phyloP scores from a whole-genome alignment of 495 filamentous ascomycete species.

The Penicillium turbatum region DNA sequence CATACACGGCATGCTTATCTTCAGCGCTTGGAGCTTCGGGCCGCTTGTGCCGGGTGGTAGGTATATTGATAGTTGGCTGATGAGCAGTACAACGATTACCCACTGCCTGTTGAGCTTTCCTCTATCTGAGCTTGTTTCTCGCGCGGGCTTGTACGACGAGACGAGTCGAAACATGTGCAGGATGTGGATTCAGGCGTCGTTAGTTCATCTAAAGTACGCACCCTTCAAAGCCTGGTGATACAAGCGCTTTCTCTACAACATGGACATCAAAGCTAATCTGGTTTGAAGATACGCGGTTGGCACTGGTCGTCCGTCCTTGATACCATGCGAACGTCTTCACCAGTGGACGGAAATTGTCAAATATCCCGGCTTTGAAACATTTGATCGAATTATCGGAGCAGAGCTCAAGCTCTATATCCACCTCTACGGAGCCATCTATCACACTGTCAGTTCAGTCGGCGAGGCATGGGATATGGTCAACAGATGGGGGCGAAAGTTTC shows the following conservation, averaged over 20 bases:
- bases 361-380: constrained; percentile 3
- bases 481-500: not conserved
- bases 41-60: constrained; percentile 6
- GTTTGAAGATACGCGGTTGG: constrained; percentile 1
- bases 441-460: not conserved
- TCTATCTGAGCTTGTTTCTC: constrained; percentile 2
- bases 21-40: constrained; percentile 8
- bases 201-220: constrained; percentile 8
- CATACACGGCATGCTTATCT: constrained; percentile 8
- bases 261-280: not conserved
- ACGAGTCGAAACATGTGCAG: constrained; percentile 5
- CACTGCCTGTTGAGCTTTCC: constrained; percentile 8
- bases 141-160: not conserved
- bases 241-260: not conserved
- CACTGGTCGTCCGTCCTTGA: constrained; percentile 4
- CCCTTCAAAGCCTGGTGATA: not conserved
- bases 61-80: constrained; percentile 9
- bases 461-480: constrained; percentile 4
- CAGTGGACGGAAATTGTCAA: constrained; percentile 1
- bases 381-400: constrained; percentile 4
- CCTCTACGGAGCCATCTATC: constrained; percentile 5
- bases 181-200: constrained; percentile 9
- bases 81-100: constrained; percentile 9
- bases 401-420: constrained; percentile 8
- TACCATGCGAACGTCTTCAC: constrained; percentile 2